Evolutionary conservation across 1,284 basidiomycete species (phyloP), one percentile per base, ranked within the genome.

Genomic region (Ustilago nuda): DNA sequence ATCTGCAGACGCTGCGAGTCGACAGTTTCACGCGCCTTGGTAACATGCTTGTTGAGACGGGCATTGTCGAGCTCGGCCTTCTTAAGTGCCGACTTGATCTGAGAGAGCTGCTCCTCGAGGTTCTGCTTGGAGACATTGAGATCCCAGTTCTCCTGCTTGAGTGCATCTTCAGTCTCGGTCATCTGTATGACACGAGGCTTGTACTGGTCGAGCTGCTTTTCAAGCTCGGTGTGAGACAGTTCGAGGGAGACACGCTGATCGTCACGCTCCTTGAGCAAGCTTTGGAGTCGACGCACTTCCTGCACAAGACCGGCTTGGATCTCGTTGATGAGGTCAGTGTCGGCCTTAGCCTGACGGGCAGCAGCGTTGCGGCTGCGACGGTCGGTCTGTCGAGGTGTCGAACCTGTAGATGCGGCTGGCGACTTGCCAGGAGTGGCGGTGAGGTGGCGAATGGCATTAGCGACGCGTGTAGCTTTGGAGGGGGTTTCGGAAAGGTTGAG

Each of bases 101-200:
- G 91, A 45, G 89, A 85, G 45, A 93, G 88, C 78, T 93, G 90
- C 0, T 90, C 87, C 46, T 92, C 91, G 30, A 96, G 89, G 74
- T 98, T 94, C 86, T 99, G 95, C 35, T 95, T 89, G 27, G 90
- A 90, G 54, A 98, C 93, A 88, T 98, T 95, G 74, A 98, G 91
- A 84, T 98, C 95, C 96, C 96, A 98, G 86, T 97, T 98, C 87
- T 96, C 94, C 87, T 98, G 94, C 88, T 95, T 95, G 90, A 92
- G 95, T 69, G 94, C 93, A 58, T 89, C 79, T 48, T 80, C 79
- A 46, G 72, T 69, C 57, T 80, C 76, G 56, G 79, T 80, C 70
- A 82, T 72, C 62, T 74, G 72, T 51, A 82, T 62, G 58, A 79
- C 80, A 12, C 71, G 72, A 15, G 80, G 80, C 74, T 80, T 82